Evolutionary conservation across 1,284 basidiomycete genomes (phyloP).

Genomic region (Gomphus bonarii): DNA sequence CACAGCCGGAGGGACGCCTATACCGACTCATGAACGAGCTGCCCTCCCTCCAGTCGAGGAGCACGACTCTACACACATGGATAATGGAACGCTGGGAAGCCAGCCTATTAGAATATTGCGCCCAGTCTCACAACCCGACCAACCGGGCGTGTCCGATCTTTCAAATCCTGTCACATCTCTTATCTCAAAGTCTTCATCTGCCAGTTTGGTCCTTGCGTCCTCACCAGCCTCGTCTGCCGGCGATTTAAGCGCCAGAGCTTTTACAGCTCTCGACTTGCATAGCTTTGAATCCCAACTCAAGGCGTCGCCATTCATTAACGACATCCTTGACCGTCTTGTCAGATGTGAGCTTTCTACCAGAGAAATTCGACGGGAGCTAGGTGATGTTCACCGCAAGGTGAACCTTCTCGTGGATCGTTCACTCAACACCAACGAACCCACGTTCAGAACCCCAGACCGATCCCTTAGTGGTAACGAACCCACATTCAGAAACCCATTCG

Average conservation of each 20-base stretch:
- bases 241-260: slow-evolving; percentile 50
- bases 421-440: slow-evolving; percentile 26
- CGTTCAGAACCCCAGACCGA: slow-evolving; percentile 3
- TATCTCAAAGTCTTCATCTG: slow-evolving; percentile 1
- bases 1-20: slow-evolving; percentile 19
- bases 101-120: slow-evolving; percentile 10
- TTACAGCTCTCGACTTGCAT: slow-evolving; percentile 5
- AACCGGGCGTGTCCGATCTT: slow-evolving; percentile 21
- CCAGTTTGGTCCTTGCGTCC: slow-evolving; percentile 19
- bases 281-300: slow-evolving; percentile 64
- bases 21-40: slow-evolving; percentile 23
- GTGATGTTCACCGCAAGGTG: slow-evolving; percentile 67
- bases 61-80: slow-evolving; percentile 17
- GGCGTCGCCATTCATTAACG: slow-evolving; percentile 62
- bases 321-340: slow-evolving; percentile 64
- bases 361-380: slow-evolving; percentile 66
- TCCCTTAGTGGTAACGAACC: slow-evolving; percentile 25
- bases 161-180: slow-evolving; percentile 35
- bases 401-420: slow-evolving; percentile 64
- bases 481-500: slow-evolving; percentile 74
- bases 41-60: slow-evolving; percentile 23
- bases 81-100: slow-evolving; percentile 11
- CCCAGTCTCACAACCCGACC: slow-evolving; percentile 31
- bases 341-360: slow-evolving; percentile 61
- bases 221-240: slow-evolving; percentile 71